These are phyloP conservation scores for Starmerella riodocensis DNA, from an alignment of 805 yeast species.

Conservation along the genomic window DNA sequence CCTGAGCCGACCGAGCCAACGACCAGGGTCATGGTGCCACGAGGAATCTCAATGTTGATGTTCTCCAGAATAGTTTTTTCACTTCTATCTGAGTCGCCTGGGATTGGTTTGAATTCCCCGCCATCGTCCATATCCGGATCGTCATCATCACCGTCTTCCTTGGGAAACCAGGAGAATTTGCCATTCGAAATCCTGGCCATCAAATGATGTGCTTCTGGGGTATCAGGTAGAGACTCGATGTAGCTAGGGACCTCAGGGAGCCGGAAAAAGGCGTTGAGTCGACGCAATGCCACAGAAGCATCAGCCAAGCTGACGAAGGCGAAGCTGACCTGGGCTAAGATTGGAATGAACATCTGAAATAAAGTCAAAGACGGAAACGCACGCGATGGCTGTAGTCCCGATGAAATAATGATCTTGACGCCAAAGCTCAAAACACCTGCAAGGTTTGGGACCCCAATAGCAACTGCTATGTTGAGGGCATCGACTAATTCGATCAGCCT, in stretches of 20 bases:
- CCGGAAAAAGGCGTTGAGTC: conserved; percentile 16
- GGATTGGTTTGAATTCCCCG: conserved; percentile 3
- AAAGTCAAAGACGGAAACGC: conserved; percentile 17
- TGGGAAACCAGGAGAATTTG: conserved; percentile 8
- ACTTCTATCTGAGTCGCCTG: conserved; percentile 24
- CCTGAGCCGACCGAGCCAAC: conserved; percentile 79
- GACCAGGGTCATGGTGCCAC: conserved; percentile 42
- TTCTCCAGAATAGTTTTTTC: conserved; percentile 23
- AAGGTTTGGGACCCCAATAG: conserved; percentile 11
- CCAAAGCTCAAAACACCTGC: conserved; percentile 16
- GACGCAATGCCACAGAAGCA: conserved; percentile 25
- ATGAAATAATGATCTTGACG: conserved; percentile 10
- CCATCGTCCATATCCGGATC: conserved; percentile 11
- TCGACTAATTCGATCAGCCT: conserved; percentile 12
- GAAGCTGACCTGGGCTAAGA: conserved; percentile 31
- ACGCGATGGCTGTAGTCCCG: conserved; percentile 5
- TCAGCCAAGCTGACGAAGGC: conserved; percentile 32
- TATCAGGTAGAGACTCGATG: conserved; percentile 14
- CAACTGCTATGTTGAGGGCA: conserved; percentile 8
- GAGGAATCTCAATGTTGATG: conserved; percentile 2
- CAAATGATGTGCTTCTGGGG: neutral
- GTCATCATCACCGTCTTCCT: conserved; percentile 16
- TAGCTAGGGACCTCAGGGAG: conserved; percentile 30
- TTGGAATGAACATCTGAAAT: conserved; percentile 12
- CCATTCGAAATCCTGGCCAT: conserved; percentile 5